Percentiles rank a stretch among this genome's conserved stretches.
These are phyloP conservation scores for Mycocentrospora acerina DNA, from an alignment of 2,329 filamentous ascomycete species.

Conservation along the genomic window DNA sequence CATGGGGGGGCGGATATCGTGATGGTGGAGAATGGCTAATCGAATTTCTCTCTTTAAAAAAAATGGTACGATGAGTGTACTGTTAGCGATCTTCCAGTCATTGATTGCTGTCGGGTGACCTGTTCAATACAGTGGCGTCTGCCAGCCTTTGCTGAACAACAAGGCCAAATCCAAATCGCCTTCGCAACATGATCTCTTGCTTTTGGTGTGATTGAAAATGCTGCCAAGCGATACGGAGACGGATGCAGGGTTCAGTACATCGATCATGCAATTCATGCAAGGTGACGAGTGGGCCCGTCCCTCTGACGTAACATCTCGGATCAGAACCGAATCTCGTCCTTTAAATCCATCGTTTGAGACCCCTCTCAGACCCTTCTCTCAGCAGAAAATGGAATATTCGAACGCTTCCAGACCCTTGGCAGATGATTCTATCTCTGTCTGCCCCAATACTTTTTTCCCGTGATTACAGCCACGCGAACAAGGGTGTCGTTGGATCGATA, in stretches of 20 bases:
- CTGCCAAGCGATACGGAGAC: not conserved
- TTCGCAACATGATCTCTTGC: too few relatives aligned
- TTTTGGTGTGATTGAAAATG: not conserved
- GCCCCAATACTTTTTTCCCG: constrained; percentile 5
- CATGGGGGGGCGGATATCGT: constrained; percentile 1
- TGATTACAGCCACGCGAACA: constrained; percentile 20
- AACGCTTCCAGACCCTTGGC: constrained; percentile 40
- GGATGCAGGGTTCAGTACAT: constrained; percentile 22
- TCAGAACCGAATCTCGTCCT: constrained; percentile 21
- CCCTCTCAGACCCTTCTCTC: constrained; percentile 15
- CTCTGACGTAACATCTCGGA: constrained; percentile 28
- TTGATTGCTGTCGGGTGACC: too few relatives aligned
- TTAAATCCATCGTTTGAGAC: constrained; percentile 24
- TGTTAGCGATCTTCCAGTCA: too few relatives aligned
- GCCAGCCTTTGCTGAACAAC: too few relatives aligned
- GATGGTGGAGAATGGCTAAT: constrained; percentile 9
- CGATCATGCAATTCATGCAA: constrained; percentile 30
- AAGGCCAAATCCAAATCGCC: too few relatives aligned
- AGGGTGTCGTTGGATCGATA: constrained; percentile 13
- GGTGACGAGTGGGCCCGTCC: constrained; percentile 26
- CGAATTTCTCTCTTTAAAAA: not conserved
- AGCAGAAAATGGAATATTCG: constrained; percentile 25
- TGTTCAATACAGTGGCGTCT: too few relatives aligned
- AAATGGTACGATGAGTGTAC: not conserved
- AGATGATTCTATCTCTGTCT: not conserved